phyloP scores from a whole-genome alignment of 2,329 filamentous ascomycete genomes.

The Cladobotryum mycophilum region DNA sequence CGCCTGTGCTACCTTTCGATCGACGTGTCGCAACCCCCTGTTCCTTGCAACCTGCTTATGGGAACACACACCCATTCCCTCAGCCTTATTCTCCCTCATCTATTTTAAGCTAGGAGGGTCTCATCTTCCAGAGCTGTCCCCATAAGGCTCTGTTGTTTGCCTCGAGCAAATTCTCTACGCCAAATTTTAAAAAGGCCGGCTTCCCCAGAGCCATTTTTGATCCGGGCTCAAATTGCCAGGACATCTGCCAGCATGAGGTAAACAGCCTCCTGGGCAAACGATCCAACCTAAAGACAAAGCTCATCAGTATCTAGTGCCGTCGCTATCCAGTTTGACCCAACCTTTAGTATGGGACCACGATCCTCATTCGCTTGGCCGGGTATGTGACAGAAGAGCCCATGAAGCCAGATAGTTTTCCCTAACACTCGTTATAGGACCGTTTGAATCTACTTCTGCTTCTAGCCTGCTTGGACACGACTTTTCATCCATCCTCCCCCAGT shows the following conservation, averaged over 20 bases:
- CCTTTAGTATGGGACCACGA: conserved; percentile 46
- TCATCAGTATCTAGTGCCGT: conserved; percentile 33
- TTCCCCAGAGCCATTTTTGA: background rate
- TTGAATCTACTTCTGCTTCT: conserved; percentile 31
- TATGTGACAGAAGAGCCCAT: conserved; percentile 16
- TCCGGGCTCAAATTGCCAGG: background rate
- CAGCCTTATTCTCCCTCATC: conserved; percentile 10
- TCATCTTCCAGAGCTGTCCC: too few species aligned
- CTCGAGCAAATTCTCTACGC: background rate
- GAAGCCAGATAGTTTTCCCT: background rate
- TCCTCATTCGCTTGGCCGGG: conserved; percentile 47
- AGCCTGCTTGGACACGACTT: conserved; percentile 40
- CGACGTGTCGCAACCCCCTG: conserved; percentile 7
- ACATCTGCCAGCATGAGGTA: conserved; percentile 10
- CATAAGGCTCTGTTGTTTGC: too few species aligned
- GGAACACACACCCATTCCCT: conserved; percentile 8
- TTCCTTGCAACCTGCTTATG: conserved; percentile 9
- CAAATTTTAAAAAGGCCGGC: background rate
- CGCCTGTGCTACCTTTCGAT: background rate
- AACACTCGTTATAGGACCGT: conserved; percentile 17
- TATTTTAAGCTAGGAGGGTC: background rate
- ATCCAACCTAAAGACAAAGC: background rate
- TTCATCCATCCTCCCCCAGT: conserved; percentile 34
- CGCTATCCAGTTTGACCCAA: conserved; percentile 45
- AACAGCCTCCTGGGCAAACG: background rate